These are phyloP conservation scores for Eremothecium gossypii DNA, from an alignment of 1,139 yeast species.

Conservation along the genomic window DNA sequence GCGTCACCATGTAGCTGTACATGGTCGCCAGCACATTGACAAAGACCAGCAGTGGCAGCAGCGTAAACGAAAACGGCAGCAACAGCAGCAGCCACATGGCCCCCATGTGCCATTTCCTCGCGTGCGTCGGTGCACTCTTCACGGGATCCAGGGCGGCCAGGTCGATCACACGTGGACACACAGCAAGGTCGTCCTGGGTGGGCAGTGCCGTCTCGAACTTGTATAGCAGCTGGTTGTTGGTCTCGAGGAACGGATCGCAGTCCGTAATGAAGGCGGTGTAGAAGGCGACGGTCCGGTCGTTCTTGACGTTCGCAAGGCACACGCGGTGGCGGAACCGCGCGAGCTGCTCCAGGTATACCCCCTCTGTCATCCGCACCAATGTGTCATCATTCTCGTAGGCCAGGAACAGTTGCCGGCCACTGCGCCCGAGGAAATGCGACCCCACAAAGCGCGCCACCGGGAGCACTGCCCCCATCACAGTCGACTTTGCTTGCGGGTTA, in stretches of 20 bases:
- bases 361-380: slow-evolving; percentile 44
- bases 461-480: slow-evolving; percentile 37
- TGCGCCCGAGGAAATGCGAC: slow-evolving; percentile 52
- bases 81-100: slow-evolving; percentile 10
- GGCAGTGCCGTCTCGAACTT: slow-evolving; percentile 27
- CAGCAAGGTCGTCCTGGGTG: slow-evolving; percentile 12
- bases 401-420: slow-evolving; percentile 68
- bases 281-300: slow-evolving; percentile 60
- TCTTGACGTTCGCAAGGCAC: slow-evolving; percentile 62
- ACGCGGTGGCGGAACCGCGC: slow-evolving; percentile 46
- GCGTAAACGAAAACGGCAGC: slow-evolving; percentile 12
- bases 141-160: slow-evolving; percentile 32
- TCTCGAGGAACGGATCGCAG: slow-evolving; percentile 38
- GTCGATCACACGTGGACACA: slow-evolving; percentile 49
- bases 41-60: slow-evolving; percentile 21
- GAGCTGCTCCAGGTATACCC: slow-evolving; percentile 47
- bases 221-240: slow-evolving; percentile 28
- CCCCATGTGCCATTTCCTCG: slow-evolving; percentile 5
- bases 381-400: slow-evolving; percentile 36
- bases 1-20: slow-evolving; percentile 23
- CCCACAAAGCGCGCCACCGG: slow-evolving; percentile 43
- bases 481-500: slow-evolving; percentile 2
- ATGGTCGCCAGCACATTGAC: slow-evolving; percentile 25
- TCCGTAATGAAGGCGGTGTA: slow-evolving; percentile 42
- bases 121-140: slow-evolving; percentile 6